Percentiles rank a stretch among this genome's conserved stretches.
These are phyloP conservation scores for Annulohypoxylon maeteangense DNA, from an alignment of 495 filamentous ascomycete genomes.

Conservation along the genomic window DNA sequence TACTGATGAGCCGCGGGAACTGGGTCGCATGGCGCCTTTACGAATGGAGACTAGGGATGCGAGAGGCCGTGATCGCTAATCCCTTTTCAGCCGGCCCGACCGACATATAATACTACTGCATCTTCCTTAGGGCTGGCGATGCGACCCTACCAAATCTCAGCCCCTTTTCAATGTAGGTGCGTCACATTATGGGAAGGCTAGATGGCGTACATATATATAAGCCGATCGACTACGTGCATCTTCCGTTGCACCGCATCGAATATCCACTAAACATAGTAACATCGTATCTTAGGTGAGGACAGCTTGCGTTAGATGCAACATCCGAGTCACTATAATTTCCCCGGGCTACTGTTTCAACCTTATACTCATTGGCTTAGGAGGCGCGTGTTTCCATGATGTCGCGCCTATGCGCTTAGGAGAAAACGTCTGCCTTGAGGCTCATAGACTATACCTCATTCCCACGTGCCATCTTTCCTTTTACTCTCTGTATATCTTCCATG, in stretches of 20 bases:
- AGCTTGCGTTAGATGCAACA: slow-evolving; percentile 8
- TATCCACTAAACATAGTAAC: slow-evolving; percentile 24
- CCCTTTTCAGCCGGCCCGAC: slow-evolving; percentile 22
- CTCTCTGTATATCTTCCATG: not conserved
- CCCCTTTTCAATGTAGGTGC: slow-evolving; percentile 23
- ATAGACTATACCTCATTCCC: not conserved
- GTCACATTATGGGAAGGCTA: slow-evolving; percentile 25
- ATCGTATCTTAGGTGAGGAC: not conserved
- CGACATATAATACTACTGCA: slow-evolving; percentile 16
- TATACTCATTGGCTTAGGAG: not conserved
- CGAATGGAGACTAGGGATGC: slow-evolving; percentile 32
- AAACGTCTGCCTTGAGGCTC: not conserved
- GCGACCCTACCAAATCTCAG: slow-evolving; percentile 22
- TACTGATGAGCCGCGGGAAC: not conserved
- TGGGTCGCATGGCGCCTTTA: slow-evolving; percentile 24
- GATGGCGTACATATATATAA: slow-evolving; percentile 29
- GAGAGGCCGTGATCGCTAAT: slow-evolving; percentile 14
- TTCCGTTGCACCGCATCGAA: slow-evolving; percentile 26
- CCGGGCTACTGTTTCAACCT: not conserved
- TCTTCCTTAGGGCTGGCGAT: slow-evolving; percentile 40
- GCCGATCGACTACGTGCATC: slow-evolving; percentile 17
- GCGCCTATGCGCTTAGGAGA: not conserved
- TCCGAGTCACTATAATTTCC: not conserved
- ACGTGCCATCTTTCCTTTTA: not conserved
- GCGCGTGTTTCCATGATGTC: not conserved